Base-by-base conservation (phyloP, 1,284 basidiomycete genomes). In the Leccinum fuscescens region DNA sequence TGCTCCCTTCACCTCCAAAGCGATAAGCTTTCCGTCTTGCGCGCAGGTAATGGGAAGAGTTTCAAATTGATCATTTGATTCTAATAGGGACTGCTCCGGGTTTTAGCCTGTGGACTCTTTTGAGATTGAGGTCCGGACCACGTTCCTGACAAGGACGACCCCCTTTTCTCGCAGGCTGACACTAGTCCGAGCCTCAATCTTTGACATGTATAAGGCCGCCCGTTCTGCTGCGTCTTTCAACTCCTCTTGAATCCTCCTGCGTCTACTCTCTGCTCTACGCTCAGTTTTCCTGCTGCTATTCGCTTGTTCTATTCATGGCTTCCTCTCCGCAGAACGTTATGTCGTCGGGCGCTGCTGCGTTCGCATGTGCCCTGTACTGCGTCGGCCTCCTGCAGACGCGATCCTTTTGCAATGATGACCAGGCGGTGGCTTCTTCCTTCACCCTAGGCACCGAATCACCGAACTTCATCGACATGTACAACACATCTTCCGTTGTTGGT, bases 161-260 rank as follows among this genome's bases (percentile, higher is more conserved):
- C 12, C 59, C 8, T 4, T n/a, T 5, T 55, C 35, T 14, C 27
- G 14, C 12, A 29, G 46, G 54, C 35, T 54, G 54, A 55, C 50
- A 48, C 37, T 33, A 33, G 69, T 35, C 55, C n/a, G 39, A 56
- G 55, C 14, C 33, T 15, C 31, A 56, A 71, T 54, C 20, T 33
- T 20, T 58, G 14, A 24, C 48, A 20, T 54, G 60, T 59, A 55
- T 54, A 69, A 67, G 56, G 44, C 17, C 24, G n/a, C 4, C n/a
- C 24, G 15, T 17, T 6, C n/a, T 17, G 29, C 31, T 9, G 48
- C 11, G 31, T 54, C 56, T 54, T 20, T 53, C 37, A 54, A 35
- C 46, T 35, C 46, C 50, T 48, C 29, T 35, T 27, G 27, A 29
- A 35, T 17, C 20, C 51, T 42, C 51, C 29, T 4, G 22, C 46